These are phyloP conservation scores for Metschnikowia reukaufii DNA, from an alignment of 805 yeast species.

Conservation along the genomic window DNA sequence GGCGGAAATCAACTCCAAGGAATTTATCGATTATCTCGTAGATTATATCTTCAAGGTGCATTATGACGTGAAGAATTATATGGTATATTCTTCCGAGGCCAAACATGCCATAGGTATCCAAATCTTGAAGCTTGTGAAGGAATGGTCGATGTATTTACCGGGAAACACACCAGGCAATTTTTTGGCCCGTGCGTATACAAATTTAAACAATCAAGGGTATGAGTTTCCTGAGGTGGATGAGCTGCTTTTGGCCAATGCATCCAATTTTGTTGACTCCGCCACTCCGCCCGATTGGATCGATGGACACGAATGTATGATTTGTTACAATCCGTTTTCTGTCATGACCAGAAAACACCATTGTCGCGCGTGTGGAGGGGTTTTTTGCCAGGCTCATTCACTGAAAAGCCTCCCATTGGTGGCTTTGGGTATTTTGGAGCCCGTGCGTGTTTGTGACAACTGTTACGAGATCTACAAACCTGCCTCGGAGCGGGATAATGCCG, in stretches of 20 bases:
- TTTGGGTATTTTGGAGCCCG: slow-evolving; percentile 84
- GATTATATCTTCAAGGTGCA: slow-evolving; percentile 40
- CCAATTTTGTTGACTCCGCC: slow-evolving; percentile 72
- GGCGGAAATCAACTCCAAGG: slow-evolving; percentile 74
- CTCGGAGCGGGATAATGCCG: slow-evolving; percentile 12
- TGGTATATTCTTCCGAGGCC: slow-evolving; percentile 23
- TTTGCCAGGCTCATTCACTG: slow-evolving; percentile 81
- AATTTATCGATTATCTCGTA: slow-evolving; percentile 81
- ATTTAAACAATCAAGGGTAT: slow-evolving; percentile 60
- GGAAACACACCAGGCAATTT: slow-evolving; percentile 64
- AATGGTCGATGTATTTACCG: slow-evolving; percentile 75
- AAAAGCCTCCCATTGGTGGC: slow-evolving; percentile 70
- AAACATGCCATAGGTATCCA: slow-evolving; percentile 51
- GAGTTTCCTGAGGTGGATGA: slow-evolving; percentile 56
- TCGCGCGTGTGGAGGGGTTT: slow-evolving; percentile 95
- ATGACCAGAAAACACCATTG: slow-evolving; percentile 94
- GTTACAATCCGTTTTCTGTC: slow-evolving; percentile 76
- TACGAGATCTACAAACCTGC: slow-evolving; percentile 55
- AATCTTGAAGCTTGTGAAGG: slow-evolving; percentile 64
- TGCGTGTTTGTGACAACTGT: slow-evolving; percentile 92
- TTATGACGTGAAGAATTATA: slow-evolving; percentile 32
- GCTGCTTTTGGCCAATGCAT: slow-evolving; percentile 28
- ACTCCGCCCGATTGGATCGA: slow-evolving; percentile 99
- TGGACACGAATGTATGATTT: slow-evolving; percentile 91
- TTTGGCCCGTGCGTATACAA: slow-evolving; percentile 60